These are phyloP conservation scores for Tylopilus plumbeoviolaceoides DNA, from an alignment of 768 basidiomycete species.

Conservation along the genomic window DNA sequence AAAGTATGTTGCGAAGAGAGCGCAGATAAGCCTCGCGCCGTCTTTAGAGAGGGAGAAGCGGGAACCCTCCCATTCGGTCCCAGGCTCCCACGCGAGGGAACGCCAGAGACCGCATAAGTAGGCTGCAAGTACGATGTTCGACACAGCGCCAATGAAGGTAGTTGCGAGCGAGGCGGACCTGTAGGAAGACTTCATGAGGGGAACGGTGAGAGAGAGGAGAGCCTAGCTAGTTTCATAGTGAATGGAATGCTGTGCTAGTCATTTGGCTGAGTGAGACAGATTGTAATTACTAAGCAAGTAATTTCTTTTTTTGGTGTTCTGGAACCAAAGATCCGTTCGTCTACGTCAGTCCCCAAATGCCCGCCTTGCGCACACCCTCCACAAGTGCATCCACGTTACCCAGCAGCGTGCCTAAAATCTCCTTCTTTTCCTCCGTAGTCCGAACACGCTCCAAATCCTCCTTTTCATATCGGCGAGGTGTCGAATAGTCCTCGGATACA, in stretches of 20 bases:
- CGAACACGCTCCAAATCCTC: slow-evolving; percentile 27
- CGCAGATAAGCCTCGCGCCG: slow-evolving; percentile 50
- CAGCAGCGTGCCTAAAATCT: slow-evolving; percentile 72
- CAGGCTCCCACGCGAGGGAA: slow-evolving; percentile 43
- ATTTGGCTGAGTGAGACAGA: slow-evolving; percentile 10
- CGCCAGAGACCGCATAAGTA: slow-evolving; percentile 43
- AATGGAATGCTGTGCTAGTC: slow-evolving; percentile 4
- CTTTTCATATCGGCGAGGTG: slow-evolving; percentile 8
- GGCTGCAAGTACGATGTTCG: slow-evolving; percentile 38
- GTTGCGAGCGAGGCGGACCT: slow-evolving; percentile 37
- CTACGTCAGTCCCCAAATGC: slow-evolving; percentile 75
- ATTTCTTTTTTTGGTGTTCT: too few relatives aligned
- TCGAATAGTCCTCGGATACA: slow-evolving; percentile 22
- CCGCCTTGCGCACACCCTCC: slow-evolving; percentile 80
- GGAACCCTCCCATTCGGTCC: slow-evolving; percentile 48
- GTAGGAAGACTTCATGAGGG: slow-evolving; percentile 7
- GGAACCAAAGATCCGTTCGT: neutral
- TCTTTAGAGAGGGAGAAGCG: slow-evolving; percentile 39
- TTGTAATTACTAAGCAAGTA: slow-evolving; percentile 7
- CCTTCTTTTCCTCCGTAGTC: slow-evolving; percentile 82
- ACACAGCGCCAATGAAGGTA: slow-evolving; percentile 37
- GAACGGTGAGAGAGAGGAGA: neutral
- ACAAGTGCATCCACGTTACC: slow-evolving; percentile 92
- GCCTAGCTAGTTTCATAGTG: slow-evolving; percentile 6
- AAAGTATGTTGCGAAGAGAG: slow-evolving; percentile 63